A percentile compares a stretch with the other conserved stretches of the same genome.
Conservation (phyloP, 345 rosid genomes). For the sweet orange (Citrus sinensis) region DNA sequence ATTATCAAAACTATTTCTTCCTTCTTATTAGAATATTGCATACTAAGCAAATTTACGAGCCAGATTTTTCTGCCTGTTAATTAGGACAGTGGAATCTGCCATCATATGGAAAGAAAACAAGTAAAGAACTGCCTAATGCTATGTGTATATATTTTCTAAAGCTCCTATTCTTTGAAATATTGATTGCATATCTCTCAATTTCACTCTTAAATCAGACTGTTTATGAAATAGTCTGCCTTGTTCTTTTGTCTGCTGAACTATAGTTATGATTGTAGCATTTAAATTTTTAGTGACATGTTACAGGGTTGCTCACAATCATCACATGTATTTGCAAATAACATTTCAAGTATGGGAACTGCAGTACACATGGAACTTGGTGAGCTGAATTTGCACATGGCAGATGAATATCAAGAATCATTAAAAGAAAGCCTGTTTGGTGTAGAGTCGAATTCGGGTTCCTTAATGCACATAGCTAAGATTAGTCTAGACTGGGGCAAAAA, state of each 20-base stretch:
- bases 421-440: constrained; percentile 77
- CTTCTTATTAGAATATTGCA: not conserved
- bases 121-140: not conserved
- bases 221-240: not conserved
- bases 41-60: not conserved
- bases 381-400: constrained; percentile 85
- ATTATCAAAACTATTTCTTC: not conserved
- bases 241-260: not conserved
- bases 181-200: not conserved
- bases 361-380: constrained; percentile 97
- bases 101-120: not conserved
- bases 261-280: constrained; percentile 1
- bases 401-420: constrained; percentile 89
- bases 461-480: constrained; percentile 83
- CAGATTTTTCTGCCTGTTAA: not conserved
- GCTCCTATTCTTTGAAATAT: not conserved
- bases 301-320: constrained; percentile 96
- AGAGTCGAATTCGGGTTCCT: constrained; percentile 90
- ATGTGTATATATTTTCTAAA: not conserved
- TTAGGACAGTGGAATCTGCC: constrained; percentile 3
- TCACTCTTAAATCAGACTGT: not conserved
- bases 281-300: constrained; percentile 22
- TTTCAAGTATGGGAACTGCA: constrained; percentile 67
- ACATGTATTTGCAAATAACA: constrained; percentile 88
- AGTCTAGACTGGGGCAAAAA: constrained; percentile 91